A percentile compares a stretch with the other conserved stretches of the same genome.
Evolutionary conservation across 2,329 filamentous ascomycete genomes (phyloP).

Genomic region (Fusarium nisikadoi): DNA sequence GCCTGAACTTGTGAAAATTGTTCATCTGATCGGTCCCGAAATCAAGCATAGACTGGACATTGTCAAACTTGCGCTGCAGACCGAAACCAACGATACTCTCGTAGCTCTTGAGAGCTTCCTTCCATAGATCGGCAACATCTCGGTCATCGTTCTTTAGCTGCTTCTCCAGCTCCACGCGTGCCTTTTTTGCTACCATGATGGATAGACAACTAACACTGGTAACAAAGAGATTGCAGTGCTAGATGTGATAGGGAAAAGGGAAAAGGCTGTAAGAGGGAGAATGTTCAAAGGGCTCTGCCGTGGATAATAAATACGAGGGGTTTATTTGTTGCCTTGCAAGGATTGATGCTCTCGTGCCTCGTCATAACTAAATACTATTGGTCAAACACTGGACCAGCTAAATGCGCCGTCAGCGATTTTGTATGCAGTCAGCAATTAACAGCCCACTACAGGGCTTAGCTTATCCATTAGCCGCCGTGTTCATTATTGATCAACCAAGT

Average conservation of each 20-base stretch:
- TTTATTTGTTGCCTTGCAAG: not conserved
- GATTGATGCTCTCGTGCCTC: not conserved
- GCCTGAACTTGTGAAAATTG: constrained; percentile 48
- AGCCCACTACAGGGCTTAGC: not conserved
- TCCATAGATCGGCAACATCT: constrained; percentile 48
- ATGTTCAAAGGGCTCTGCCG: not conserved
- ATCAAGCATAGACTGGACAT: constrained; percentile 42
- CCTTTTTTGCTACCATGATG: not conserved
- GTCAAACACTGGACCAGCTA: not conserved
- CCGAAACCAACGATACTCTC: constrained; percentile 49
- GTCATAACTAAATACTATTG: too few relatives aligned
- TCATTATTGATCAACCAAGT: not conserved
- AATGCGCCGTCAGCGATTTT: not conserved
- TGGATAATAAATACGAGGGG: not conserved
- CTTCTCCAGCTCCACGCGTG: constrained; percentile 3
- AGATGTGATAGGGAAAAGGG: not conserved
- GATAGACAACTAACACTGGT: too few relatives aligned
- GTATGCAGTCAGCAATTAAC: constrained; percentile 1
- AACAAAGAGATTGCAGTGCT: not conserved
- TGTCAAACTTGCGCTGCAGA: constrained; percentile 45
- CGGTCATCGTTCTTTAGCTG: constrained; percentile 42
- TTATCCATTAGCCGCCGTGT: not conserved
- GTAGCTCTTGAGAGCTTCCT: constrained; percentile 47
- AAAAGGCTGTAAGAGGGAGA: not conserved
- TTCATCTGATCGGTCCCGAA: constrained; percentile 46